A percentile compares a stretch with the other conserved stretches of the same genome.
Conservation (phyloP, 768 basidiomycete species). For the Boletus insuetus region DNA sequence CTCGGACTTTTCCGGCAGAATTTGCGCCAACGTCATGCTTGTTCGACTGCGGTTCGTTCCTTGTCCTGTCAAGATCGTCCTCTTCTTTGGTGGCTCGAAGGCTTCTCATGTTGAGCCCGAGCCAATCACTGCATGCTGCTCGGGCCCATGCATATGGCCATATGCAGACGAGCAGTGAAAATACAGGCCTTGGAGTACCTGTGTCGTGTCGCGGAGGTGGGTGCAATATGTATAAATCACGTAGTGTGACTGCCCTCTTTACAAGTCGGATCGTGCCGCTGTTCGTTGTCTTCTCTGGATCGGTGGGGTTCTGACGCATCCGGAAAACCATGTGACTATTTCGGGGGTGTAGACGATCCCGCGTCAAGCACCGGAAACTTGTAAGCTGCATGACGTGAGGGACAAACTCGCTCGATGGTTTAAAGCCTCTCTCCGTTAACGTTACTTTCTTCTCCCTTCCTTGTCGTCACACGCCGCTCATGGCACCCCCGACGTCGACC, state of each 20-base stretch:
- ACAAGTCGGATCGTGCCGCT: neutral
- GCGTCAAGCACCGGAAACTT: neutral
- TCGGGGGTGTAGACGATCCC: slow-evolving; percentile 4
- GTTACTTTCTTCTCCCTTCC: slow-evolving; percentile 3
- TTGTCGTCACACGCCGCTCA: slow-evolving; percentile 13
- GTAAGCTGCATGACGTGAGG: slow-evolving; percentile 9
- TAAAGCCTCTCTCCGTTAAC: slow-evolving; percentile 11
- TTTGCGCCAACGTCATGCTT: slow-evolving; percentile 5
- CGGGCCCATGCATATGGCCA: slow-evolving; percentile 1
- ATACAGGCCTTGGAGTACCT: too few species aligned
- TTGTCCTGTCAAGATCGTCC: slow-evolving; percentile 25
- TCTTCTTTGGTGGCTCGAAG: slow-evolving; percentile 18
- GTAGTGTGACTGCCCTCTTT: too few species aligned
- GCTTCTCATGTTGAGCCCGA: neutral
- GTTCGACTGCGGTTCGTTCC: slow-evolving; percentile 9
- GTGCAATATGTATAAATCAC: too few species aligned
- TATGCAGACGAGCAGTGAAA: neutral
- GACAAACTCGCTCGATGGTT: slow-evolving; percentile 1
- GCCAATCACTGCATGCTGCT: slow-evolving; percentile 7
- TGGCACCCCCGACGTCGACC: slow-evolving; percentile 45
- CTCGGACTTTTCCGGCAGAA: slow-evolving; percentile 14
- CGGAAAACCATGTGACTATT: slow-evolving; percentile 16
- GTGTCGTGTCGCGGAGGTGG: too few species aligned
- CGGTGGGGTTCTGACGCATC: slow-evolving; percentile 13
- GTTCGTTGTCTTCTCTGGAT: slow-evolving; percentile 19